Evolutionary conservation across 371 early-diverging fungal genomes (phyloP).

Genomic region (Caulochytrium protostelioides): DNA sequence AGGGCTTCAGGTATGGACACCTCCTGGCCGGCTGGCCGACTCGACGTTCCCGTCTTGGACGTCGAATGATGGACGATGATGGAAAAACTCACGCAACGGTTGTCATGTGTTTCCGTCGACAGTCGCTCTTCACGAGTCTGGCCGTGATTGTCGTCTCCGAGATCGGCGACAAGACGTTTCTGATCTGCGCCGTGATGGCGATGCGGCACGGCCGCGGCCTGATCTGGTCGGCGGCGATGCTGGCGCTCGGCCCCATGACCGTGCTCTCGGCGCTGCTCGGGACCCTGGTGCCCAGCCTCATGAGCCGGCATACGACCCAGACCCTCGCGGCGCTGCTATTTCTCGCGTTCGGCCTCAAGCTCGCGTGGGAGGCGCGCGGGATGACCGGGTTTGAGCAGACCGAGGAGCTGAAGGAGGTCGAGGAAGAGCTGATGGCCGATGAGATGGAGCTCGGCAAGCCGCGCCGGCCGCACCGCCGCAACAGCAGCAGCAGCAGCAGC

Average conservation of each 20-base stretch:
- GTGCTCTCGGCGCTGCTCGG: slow-evolving; percentile 79
- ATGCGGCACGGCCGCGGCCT: slow-evolving; percentile 61
- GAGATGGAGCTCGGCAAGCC: slow-evolving; percentile 25
- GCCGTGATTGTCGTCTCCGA: slow-evolving; percentile 77
- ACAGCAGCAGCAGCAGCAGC: slow-evolving; percentile 4
- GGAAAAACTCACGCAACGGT: too few species aligned
- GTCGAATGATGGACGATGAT: too few species aligned
- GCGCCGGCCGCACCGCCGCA: slow-evolving; percentile 5
- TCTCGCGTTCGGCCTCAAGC: slow-evolving; percentile 69
- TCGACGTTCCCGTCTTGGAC: too few species aligned
- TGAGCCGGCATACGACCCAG: slow-evolving; percentile 67
- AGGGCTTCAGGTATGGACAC: too few species aligned
- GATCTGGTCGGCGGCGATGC: slow-evolving; percentile 68
- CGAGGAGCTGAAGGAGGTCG: slow-evolving; percentile 75
- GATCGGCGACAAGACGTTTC: slow-evolving; percentile 93
- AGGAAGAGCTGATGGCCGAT: slow-evolving; percentile 48
- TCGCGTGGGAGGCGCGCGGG: slow-evolving; percentile 58
- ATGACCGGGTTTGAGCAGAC: slow-evolving; percentile 68
- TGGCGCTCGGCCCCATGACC: slow-evolving; percentile 77
- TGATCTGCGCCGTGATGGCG: slow-evolving; percentile 88
- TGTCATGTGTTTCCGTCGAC: too few species aligned
- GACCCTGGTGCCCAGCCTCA: slow-evolving; percentile 58
- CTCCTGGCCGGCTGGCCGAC: too few species aligned
- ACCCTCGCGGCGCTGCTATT: slow-evolving; percentile 60
- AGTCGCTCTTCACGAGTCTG: background rate